Percentiles rank a stretch among this genome's conserved stretches.
These are phyloP conservation scores for Betula pendula DNA, from an alignment of 306 rosid genomes.

Conservation along the genomic window DNA sequence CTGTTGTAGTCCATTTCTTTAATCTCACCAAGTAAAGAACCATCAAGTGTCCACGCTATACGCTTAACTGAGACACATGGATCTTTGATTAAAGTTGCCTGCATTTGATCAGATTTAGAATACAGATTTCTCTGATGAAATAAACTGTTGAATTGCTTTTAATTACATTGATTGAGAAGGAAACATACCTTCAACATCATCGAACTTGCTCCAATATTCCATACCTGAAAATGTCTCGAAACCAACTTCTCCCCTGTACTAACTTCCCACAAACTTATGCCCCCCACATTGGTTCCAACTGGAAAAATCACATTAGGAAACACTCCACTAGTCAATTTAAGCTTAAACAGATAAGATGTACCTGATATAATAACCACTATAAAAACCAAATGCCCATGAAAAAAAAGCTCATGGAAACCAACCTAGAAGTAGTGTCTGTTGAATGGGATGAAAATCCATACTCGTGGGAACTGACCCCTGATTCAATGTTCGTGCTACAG, in stretches of 20 bases:
- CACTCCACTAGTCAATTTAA: conserved; percentile 1
- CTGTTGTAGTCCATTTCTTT: not conserved
- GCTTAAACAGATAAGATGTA: not conserved
- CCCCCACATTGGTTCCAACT: conserved; percentile 32
- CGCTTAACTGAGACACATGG: conserved; percentile 25
- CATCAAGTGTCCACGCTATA: conserved; percentile 24
- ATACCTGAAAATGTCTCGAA: conserved; percentile 30
- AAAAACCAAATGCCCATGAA: not conserved
- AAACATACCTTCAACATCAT: conserved; percentile 16
- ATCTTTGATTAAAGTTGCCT: conserved; percentile 31
- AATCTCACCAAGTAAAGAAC: conserved; percentile 29
- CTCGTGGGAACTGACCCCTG: conserved; percentile 20
- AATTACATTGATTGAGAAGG: not conserved
- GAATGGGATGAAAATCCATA: conserved; percentile 36
- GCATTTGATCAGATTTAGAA: conserved; percentile 8
- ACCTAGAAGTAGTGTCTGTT: conserved; percentile 31
- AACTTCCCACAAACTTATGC: conserved; percentile 32
- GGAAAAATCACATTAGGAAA: conserved; percentile 1
- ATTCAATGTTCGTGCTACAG: conserved; percentile 15
- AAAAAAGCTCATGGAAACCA: conserved; percentile 1
- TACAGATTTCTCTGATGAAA: conserved; percentile 3
- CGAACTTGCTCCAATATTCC: conserved; percentile 27
- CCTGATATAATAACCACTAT: not conserved
- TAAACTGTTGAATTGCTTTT: not conserved
- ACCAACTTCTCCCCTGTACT: conserved; percentile 18